Percentiles rank a stretch among this genome's conserved stretches.
Conservation (phyloP, 768 basidiomycete genomes). For the Kwoniella sp. region DNA sequence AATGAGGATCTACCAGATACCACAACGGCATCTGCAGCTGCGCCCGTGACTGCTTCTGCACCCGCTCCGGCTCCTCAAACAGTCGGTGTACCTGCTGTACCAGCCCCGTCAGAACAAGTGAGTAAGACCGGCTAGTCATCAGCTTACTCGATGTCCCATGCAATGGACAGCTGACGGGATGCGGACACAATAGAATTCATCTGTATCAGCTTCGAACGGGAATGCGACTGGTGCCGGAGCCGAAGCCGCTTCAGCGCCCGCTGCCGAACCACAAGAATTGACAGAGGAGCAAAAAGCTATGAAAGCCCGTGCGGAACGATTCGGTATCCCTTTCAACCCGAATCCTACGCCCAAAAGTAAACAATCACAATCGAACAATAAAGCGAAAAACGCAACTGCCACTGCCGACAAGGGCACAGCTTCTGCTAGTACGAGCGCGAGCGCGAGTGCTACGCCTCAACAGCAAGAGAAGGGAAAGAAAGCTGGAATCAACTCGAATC, state of each 20-base stretch:
- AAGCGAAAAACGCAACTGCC: constrained; percentile 10
- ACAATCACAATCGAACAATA: not conserved
- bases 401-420: constrained; percentile 14
- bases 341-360: constrained; percentile 32
- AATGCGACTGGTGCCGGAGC: not conserved
- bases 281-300: constrained; percentile 50
- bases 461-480: constrained; percentile 18
- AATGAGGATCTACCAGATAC: not conserved
- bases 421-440: constrained; percentile 5
- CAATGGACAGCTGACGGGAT: not conserved
- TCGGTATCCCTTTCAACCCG: constrained; percentile 52
- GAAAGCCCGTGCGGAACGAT: constrained; percentile 51
- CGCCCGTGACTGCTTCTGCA: no score
- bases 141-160: not conserved
- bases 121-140: not conserved
- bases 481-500: constrained; percentile 22
- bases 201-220: not conserved
- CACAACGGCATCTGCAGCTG: not conserved
- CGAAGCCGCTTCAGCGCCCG: not conserved
- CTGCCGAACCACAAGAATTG: no score
- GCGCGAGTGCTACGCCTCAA: not conserved
- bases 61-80: constrained; percentile 13
- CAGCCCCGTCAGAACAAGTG: constrained; percentile 21
- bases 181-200: not conserved
- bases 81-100: not conserved